Evolutionary conservation across 805 yeast species (phyloP).

Genomic region (Candida stauntonica): DNA sequence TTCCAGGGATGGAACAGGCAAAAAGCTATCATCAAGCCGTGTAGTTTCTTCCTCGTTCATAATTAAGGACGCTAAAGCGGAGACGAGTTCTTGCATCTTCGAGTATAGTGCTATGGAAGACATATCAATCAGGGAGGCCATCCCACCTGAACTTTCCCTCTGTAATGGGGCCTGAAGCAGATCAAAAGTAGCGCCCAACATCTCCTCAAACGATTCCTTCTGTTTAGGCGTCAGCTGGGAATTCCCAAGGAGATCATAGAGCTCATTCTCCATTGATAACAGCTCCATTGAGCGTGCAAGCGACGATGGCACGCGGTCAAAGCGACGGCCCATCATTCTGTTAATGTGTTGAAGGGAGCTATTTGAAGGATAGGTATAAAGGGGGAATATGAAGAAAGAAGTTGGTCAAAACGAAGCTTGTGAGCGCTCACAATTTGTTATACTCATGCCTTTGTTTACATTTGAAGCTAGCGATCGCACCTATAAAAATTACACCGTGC

Average conservation of each 20-base stretch:
- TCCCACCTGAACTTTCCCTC: not conserved
- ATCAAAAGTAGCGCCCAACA: constrained; percentile 25
- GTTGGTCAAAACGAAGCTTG: no score
- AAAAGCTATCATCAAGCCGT: constrained; percentile 8
- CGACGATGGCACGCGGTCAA: constrained; percentile 15
- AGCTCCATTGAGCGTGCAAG: constrained; percentile 27
- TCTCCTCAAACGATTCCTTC: constrained; percentile 19
- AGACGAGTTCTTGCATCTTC: constrained; percentile 32
- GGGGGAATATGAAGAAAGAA: no score
- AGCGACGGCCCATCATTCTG: not conserved
- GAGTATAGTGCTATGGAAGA: constrained; percentile 26
- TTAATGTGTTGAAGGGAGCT: not conserved
- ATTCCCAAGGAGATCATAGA: constrained; percentile 21
- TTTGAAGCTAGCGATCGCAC: no score
- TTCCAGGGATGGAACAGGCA: not conserved
- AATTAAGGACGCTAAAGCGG: constrained; percentile 30
- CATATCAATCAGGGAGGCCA: constrained; percentile 26
- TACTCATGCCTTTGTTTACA: no score
- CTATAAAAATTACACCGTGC: no score
- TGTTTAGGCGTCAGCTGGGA: constrained; percentile 16
- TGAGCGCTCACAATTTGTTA: no score
- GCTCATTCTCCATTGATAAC: constrained; percentile 29
- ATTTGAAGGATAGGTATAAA: not conserved
- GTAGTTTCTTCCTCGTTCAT: constrained; percentile 25
- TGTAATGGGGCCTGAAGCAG: constrained; percentile 25